Evolutionary conservation across 805 yeast genomes (phyloP).

Genomic region (Metschnikowia baotianmanensis): DNA sequence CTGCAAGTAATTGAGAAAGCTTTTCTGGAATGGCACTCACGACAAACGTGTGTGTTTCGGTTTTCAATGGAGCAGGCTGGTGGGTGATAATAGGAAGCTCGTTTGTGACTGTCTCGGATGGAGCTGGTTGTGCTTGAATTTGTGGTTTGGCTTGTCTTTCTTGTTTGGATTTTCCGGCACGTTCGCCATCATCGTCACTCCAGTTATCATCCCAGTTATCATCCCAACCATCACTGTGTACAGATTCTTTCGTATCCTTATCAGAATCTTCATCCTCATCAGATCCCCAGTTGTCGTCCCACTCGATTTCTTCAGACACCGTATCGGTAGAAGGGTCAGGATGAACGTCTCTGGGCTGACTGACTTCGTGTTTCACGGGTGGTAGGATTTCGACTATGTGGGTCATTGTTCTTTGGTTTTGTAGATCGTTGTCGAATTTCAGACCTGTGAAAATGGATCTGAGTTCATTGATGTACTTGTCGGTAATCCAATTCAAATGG

Average conservation of each 20-base stretch:
- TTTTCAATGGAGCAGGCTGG: neutral
- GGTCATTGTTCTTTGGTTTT: slow-evolving; percentile 10
- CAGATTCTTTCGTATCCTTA: slow-evolving; percentile 3
- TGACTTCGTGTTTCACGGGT: neutral
- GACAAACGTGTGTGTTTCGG: neutral
- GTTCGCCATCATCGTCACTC: slow-evolving; percentile 11
- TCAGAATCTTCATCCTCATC: slow-evolving; percentile 13
- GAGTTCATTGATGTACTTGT: slow-evolving; percentile 31
- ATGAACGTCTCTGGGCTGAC: neutral
- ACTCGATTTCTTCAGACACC: slow-evolving; percentile 12
- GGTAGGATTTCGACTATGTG: slow-evolving; percentile 16
- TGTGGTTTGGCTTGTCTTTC: neutral
- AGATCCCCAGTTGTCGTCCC: slow-evolving; percentile 20
- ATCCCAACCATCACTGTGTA: slow-evolving; percentile 14
- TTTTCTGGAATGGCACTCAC: slow-evolving; percentile 21
- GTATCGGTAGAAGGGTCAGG: neutral
- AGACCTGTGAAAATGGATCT: slow-evolving; percentile 20
- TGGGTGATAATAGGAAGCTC: too few species aligned
- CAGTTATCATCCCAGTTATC: slow-evolving; percentile 18
- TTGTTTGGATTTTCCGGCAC: neutral
- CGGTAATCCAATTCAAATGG: slow-evolving; percentile 31
- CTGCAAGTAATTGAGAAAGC: slow-evolving; percentile 23
- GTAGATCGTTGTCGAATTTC: slow-evolving; percentile 7
- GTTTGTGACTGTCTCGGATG: neutral
- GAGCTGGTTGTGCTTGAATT: neutral